These are phyloP conservation scores for Ascochyta fabae DNA, from an alignment of 2,329 filamentous ascomycete genomes.

Conservation along the genomic window DNA sequence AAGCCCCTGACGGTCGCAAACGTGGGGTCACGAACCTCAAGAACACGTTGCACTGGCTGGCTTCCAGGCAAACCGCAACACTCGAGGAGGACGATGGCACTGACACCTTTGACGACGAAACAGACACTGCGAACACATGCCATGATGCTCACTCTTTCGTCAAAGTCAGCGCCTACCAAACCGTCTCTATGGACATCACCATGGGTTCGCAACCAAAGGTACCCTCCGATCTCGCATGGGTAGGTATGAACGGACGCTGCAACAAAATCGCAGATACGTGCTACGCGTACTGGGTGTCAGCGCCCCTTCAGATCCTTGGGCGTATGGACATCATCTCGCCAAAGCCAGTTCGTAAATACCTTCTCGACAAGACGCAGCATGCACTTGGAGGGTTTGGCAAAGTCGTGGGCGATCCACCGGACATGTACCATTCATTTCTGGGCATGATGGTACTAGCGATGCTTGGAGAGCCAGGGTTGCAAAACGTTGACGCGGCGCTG, in stretches of 20 bases:
- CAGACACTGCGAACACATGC: constrained; percentile 49
- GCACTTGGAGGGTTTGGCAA: constrained; percentile 64
- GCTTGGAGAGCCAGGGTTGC: constrained; percentile 72
- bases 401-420: constrained; percentile 57
- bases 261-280: constrained; percentile 96
- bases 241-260: constrained; percentile 86
- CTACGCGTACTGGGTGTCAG: constrained; percentile 91
- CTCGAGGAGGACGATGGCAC: constrained; percentile 52
- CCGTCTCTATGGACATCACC: constrained; percentile 34
- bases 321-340: constrained; percentile 64
- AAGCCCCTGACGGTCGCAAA: constrained; percentile 33
- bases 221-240: constrained; percentile 62
- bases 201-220: constrained; percentile 63
- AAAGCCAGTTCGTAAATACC: constrained; percentile 72
- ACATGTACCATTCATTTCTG: constrained; percentile 88
- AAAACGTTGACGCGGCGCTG: constrained; percentile 74
- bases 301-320: constrained; percentile 56
- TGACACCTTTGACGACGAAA: constrained; percentile 48
- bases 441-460: constrained; percentile 81
- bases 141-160: constrained; percentile 50
- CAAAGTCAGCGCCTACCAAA: constrained; percentile 38
- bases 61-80: constrained; percentile 54
- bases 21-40: constrained; percentile 49
- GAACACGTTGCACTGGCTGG: constrained; percentile 55
- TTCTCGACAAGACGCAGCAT: constrained; percentile 87